Percentiles rank a stretch among this genome's conserved stretches.
Conservation (phyloP, 192 early-diverging fungal genomes). For the Diversispora eburnea region DNA sequence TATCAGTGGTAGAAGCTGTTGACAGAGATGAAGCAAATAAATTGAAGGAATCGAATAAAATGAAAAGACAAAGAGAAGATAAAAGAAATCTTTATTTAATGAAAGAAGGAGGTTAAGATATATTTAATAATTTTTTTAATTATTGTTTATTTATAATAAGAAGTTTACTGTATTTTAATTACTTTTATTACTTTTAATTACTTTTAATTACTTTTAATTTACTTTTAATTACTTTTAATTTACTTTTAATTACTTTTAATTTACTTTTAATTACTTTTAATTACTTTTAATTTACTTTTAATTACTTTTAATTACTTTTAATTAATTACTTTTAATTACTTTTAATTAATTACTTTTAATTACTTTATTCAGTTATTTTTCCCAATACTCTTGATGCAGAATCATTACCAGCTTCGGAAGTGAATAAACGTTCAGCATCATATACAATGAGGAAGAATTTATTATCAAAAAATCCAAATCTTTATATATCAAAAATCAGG, state of each 20-base stretch:
- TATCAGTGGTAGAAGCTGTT: slow-evolving; percentile 79
- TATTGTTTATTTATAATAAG: background rate
- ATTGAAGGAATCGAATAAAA: slow-evolving; percentile 57
- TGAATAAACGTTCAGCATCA: slow-evolving; percentile 82
- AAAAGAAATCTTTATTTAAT: slow-evolving; percentile 85
- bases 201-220: background rate
- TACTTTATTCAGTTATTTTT: slow-evolving; percentile 62
- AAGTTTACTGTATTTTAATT: background rate
- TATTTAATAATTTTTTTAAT: background rate
- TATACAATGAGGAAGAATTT: slow-evolving; percentile 77
- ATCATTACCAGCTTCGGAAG: slow-evolving; percentile 63
- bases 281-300: slow-evolving; percentile 6
- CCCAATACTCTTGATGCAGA: slow-evolving; percentile 75
- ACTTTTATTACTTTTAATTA: too few relatives aligned
- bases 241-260: background rate
- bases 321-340: too few relatives aligned
- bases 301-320: too few relatives aligned
- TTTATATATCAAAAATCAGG: slow-evolving; percentile 85
- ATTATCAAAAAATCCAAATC: slow-evolving; percentile 80
- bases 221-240: background rate
- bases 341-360: background rate
- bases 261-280: background rate
- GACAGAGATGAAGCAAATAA: slow-evolving; percentile 64
- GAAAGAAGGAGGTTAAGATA: slow-evolving; percentile 64
- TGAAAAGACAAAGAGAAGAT: slow-evolving; percentile 67